Evolutionary conservation across 2,329 filamentous ascomycete species (phyloP).

Genomic region (Myotisia sp.): DNA sequence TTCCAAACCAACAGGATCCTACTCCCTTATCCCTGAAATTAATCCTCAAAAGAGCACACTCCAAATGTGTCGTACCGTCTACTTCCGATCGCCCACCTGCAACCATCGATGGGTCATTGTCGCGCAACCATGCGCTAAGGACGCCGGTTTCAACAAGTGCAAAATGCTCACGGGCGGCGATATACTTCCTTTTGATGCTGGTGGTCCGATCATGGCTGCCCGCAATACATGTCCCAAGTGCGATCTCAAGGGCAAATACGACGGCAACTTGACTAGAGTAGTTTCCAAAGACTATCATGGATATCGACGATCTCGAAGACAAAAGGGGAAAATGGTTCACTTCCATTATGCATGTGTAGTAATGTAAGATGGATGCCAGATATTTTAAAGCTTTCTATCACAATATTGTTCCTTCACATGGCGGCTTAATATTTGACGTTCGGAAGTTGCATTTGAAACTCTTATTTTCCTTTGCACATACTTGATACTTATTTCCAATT

Average conservation of each 20-base stretch:
- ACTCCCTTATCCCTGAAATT: too few relatives aligned
- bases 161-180: slow-evolving; percentile 11
- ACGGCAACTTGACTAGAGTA: slow-evolving; percentile 19
- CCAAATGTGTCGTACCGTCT: slow-evolving; percentile 36
- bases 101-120: slow-evolving; percentile 37
- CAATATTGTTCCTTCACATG: not conserved
- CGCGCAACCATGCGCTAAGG: slow-evolving; percentile 28
- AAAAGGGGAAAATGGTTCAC: slow-evolving; percentile 3
- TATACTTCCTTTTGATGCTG: slow-evolving; percentile 9
- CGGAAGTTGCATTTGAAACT: too few relatives aligned
- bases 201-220: slow-evolving; percentile 12
- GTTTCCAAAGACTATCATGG: slow-evolving; percentile 10
- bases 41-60: too few relatives aligned
- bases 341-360: slow-evolving; percentile 6
- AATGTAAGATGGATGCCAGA: slow-evolving; percentile 11
- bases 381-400: too few relatives aligned
- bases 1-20: too few relatives aligned
- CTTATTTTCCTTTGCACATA: too few relatives aligned
- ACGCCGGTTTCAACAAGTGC: slow-evolving; percentile 18
- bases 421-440: too few relatives aligned
- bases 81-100: slow-evolving; percentile 34
- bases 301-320: slow-evolving; percentile 2
- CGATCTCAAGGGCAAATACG: slow-evolving; percentile 20
- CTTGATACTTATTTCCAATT: too few relatives aligned
- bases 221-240: slow-evolving; percentile 20